A percentile compares a stretch with the other conserved stretches of the same genome.
phyloP scores from a whole-genome alignment of 768 basidiomycete species.

The Russula vinacea region DNA sequence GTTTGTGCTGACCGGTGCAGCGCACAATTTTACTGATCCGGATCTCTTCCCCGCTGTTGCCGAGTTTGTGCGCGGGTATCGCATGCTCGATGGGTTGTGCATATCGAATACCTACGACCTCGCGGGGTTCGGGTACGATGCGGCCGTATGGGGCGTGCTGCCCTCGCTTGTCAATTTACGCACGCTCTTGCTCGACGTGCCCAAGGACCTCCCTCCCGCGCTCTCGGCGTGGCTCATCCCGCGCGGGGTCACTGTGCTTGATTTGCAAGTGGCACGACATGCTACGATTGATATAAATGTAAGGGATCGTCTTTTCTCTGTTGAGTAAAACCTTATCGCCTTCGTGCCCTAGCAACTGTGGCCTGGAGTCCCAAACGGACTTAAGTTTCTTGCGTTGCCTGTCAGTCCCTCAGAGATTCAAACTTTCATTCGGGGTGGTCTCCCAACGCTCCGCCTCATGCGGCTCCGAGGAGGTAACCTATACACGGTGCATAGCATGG shows the following conservation, averaged over 20 bases:
- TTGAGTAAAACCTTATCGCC: slow-evolving; percentile 35
- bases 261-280: slow-evolving; percentile 41
- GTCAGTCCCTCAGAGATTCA: slow-evolving; percentile 6
- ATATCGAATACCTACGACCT: slow-evolving; percentile 42
- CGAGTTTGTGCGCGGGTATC: slow-evolving; percentile 59
- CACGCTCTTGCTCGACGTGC: slow-evolving; percentile 60
- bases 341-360: slow-evolving; percentile 15
- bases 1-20: slow-evolving; percentile 38
- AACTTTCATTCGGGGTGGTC: slow-evolving; percentile 2
- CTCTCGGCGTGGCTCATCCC: slow-evolving; percentile 70
- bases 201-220: slow-evolving; percentile 57
- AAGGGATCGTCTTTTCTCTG: not conserved
- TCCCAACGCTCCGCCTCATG: slow-evolving; percentile 17
- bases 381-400: slow-evolving; percentile 34
- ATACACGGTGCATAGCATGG: slow-evolving; percentile 13
- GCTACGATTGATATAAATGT: slow-evolving; percentile 30
- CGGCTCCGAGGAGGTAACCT: slow-evolving; percentile 4
- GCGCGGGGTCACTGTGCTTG: slow-evolving; percentile 44
- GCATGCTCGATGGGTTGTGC: slow-evolving; percentile 50
- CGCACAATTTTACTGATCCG: slow-evolving; percentile 43
- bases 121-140: slow-evolving; percentile 62
- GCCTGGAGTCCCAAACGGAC: slow-evolving; percentile 28
- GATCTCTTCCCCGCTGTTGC: slow-evolving; percentile 69
- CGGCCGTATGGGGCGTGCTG: slow-evolving; percentile 67
- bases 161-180: slow-evolving; percentile 52